Evolutionary conservation across 345 rosid species (phyloP), one percentile per base, ranked within the genome.

Genomic region (Hevea brasiliensis): DNA sequence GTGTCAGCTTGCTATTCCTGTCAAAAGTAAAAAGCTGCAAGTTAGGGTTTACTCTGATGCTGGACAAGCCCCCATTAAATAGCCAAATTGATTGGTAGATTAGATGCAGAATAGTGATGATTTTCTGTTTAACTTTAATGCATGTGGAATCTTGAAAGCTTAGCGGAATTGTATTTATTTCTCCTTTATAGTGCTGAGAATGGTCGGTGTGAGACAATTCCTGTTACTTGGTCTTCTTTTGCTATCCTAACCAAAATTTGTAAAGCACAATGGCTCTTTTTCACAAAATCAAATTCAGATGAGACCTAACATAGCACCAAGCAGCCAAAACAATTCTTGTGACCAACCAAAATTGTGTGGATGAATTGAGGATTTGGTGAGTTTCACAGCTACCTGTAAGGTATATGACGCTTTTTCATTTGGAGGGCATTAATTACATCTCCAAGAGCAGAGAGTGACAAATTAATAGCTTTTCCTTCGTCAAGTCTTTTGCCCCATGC

Each of bases 1-100:
- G 93, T 12, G 97, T 90, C 81, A 92, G 86, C 89, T 88, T 92
- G 86, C 92, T 90, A 73, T 92, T 92, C 89, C 97, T 91, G 90
- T 78, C 74, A 75, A 79, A 59, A 67, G 59, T 26, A 74, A 68
- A 60, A 80, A 61, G 32, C 21, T 27, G 32, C 9, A 12, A 35
- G 66, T 79, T 70, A 60, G 66, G 54, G 18, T 71, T 61, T 50
- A 26, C 24, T 20, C 13, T 23, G 55, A 64, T 18, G 58, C 21
- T 26, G 70, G 48, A 24, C 53, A 23, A 58, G 40, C 47, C 35
- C 18, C 77, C 24, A 15, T 17, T 60, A 61, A 23, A 21, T 59
- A 66, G 6, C 68, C 50, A 23, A n/a, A 35, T 23, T 32, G 18
- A 41, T 54, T 42, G 57, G n/a, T 69, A 61, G 47, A 15, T 53